Evolutionary conservation across 2,329 filamentous ascomycete species (phyloP).

Genomic region (Colletotrichum incanum): DNA sequence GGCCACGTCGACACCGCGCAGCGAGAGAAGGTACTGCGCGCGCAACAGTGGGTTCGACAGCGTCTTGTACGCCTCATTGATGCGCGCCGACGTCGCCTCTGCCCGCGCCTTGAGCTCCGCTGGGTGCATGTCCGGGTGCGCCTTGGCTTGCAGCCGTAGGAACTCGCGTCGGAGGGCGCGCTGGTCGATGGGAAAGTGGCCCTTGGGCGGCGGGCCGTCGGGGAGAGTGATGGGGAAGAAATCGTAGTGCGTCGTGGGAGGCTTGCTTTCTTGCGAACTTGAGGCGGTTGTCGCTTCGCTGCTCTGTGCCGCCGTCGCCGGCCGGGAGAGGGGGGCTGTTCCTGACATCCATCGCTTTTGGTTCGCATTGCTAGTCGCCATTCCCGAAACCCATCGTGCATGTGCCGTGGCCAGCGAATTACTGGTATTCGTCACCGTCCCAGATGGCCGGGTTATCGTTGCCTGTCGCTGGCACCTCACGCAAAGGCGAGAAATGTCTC

Average conservation of each 20-base stretch:
- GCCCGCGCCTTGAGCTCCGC: constrained; percentile 71
- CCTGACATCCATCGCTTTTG: constrained; percentile 39
- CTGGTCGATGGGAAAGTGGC: constrained; percentile 82
- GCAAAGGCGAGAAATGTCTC: constrained; percentile 53
- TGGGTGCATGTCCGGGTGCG: constrained; percentile 81
- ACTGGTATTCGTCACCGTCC: constrained; percentile 35
- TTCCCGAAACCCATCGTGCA: constrained; percentile 5
- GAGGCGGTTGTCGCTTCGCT: constrained; percentile 15
- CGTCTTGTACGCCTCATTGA: constrained; percentile 94
- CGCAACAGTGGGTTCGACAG: constrained; percentile 83
- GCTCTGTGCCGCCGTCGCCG: constrained; percentile 22
- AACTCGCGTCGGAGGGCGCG: constrained; percentile 85
- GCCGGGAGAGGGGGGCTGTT: constrained; percentile 10
- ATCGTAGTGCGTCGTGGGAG: constrained; percentile 79
- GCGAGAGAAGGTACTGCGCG: constrained; percentile 89
- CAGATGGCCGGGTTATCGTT: constrained; percentile 43
- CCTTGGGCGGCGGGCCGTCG: constrained; percentile 81
- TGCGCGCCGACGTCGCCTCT: constrained; percentile 83
- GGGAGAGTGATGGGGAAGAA: constrained; percentile 89
- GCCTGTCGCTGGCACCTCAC: constrained; percentile 52
- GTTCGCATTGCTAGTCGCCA: not conserved
- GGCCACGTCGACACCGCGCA: constrained; percentile 82
- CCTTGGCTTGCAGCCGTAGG: constrained; percentile 83
- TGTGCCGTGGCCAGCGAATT: constrained; percentile 16
- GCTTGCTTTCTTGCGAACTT: constrained; percentile 14